Percentiles rank a stretch among this genome's conserved stretches.
Evolutionary conservation across 2,329 filamentous ascomycete genomes (phyloP).

Genomic region (Arthrobotrys sinensis): DNA sequence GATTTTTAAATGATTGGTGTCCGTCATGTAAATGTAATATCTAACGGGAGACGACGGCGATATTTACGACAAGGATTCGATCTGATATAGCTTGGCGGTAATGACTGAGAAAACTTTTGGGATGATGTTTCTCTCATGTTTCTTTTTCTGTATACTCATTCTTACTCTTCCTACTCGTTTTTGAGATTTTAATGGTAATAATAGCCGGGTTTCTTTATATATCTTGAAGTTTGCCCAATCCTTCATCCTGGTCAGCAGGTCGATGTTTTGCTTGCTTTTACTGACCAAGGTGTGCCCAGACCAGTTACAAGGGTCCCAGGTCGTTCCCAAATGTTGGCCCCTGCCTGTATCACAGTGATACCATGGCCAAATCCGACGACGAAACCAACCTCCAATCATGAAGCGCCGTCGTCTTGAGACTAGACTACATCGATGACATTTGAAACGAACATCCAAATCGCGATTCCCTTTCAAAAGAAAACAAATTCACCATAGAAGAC

Average conservation of each 20-base stretch:
- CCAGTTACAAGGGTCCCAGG: conserved; percentile 8
- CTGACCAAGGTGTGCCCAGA: neutral
- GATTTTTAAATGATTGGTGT: conserved; percentile 10
- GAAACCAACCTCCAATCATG: conserved; percentile 1
- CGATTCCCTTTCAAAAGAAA: neutral
- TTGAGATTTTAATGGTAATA: conserved; percentile 12
- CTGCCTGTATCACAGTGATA: conserved; percentile 22
- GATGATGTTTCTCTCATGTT: conserved; percentile 13
- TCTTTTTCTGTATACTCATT: conserved; percentile 10
- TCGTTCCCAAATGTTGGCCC: neutral
- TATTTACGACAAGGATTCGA: neutral
- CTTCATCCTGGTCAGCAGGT: no score
- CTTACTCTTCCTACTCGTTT: neutral
- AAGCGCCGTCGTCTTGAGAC: conserved; percentile 1
- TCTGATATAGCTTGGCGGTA: conserved; percentile 1
- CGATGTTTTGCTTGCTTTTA: neutral
- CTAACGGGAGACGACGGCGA: conserved; percentile 13
- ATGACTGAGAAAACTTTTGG: conserved; percentile 1
- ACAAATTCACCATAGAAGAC: neutral
- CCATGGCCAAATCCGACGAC: conserved; percentile 6
- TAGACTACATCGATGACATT: conserved; percentile 4
- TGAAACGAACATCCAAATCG: conserved; percentile 18
- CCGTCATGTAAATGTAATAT: conserved; percentile 7
- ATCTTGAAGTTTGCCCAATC: neutral
- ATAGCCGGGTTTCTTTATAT: conserved; percentile 32